Evolutionary conservation across 2,329 filamentous ascomycete genomes (phyloP), one percentile per base, ranked within the genome.

Genomic region (Clonostachys chloroleuca): DNA sequence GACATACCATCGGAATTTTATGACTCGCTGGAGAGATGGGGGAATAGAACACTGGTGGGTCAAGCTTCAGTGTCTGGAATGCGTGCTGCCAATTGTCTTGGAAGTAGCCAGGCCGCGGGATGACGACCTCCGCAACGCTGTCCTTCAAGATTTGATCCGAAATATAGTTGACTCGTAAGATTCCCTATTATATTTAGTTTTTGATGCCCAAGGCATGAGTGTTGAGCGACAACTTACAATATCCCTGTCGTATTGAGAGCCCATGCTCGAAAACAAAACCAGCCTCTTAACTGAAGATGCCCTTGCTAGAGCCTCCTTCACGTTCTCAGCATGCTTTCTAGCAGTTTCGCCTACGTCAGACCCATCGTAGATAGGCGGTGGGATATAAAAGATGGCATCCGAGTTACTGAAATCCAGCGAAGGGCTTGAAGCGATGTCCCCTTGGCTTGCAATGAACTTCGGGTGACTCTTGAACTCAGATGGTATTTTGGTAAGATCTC

Each of bases 371-470:
- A 48, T 56, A 7, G 63, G 62, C 1, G 64, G 64, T 2, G 64
- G 63, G 34, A 64, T 50, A 35, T 66, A 67, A 41, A 67, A 57
- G 17, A 67, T 56, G 6, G 55, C 61, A 30, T 63, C 55, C 3
- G 61, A 62, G 12, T 42, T 47, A 7, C 47, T 45, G 41, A 67
- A 65, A 35, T 64, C 53, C 10, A 66, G 54, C 2, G 51, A 52
- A 0, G 20, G 35, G 1, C 55, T 60, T 3, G 53, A 46, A 13
- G 48, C 50, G 9, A 65, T 56, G 13, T 67, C 63, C 17, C 61
- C 64, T 41, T 58, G 51, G 10, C 51, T 50, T 4, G 61, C 58
- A 33, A 54, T 44, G 18, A 67, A 67, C 13, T 54, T 56, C n/a
- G 56, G 45, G 37, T 62, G 44, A 4, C 49, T 33, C 9, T 44